Percentiles rank a stretch among this genome's conserved stretches.
Conservation (phyloP, 805 yeast genomes). For the Diddensiella santjacobensis region DNA sequence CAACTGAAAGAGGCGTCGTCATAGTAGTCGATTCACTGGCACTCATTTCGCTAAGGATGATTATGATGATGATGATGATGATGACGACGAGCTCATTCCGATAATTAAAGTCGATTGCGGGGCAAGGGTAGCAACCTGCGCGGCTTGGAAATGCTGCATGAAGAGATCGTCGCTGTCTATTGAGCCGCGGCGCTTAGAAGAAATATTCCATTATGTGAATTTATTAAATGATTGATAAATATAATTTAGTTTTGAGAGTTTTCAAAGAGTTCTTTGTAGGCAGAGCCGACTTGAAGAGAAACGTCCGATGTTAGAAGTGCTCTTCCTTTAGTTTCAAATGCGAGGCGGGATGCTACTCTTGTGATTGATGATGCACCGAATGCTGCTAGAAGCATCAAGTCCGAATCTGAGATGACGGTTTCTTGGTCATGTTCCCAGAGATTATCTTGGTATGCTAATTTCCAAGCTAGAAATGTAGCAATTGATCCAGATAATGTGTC, state of each 20-base stretch:
- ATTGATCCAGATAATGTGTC: slow-evolving; percentile 84
- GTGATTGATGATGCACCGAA: slow-evolving; percentile 71
- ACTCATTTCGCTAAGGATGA: background rate
- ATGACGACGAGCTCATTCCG: too few relatives aligned
- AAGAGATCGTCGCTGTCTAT: too few relatives aligned
- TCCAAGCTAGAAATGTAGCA: slow-evolving; percentile 83
- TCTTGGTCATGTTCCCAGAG: slow-evolving; percentile 52
- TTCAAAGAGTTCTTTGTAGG: slow-evolving; percentile 50
- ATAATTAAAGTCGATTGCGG: too few relatives aligned
- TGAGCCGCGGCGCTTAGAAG: too few relatives aligned
- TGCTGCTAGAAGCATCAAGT: slow-evolving; percentile 41
- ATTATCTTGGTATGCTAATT: slow-evolving; percentile 53
- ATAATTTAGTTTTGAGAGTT: too few relatives aligned
- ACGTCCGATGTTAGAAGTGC: slow-evolving; percentile 84
- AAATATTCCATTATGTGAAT: too few relatives aligned
- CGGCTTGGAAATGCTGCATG: too few relatives aligned
- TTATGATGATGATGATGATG: too few relatives aligned
- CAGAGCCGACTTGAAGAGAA: slow-evolving; percentile 61
- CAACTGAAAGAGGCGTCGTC: background rate
- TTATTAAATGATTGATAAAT: too few relatives aligned
- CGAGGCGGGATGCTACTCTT: slow-evolving; percentile 58
- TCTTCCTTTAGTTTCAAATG: slow-evolving; percentile 63
- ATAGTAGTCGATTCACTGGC: background rate
- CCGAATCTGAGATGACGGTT: slow-evolving; percentile 27
- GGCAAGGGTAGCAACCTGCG: too few relatives aligned